A percentile compares a stretch with the other conserved stretches of the same genome.
Conservation (phyloP, 768 basidiomycete genomes). For the Lactarius sp. region DNA sequence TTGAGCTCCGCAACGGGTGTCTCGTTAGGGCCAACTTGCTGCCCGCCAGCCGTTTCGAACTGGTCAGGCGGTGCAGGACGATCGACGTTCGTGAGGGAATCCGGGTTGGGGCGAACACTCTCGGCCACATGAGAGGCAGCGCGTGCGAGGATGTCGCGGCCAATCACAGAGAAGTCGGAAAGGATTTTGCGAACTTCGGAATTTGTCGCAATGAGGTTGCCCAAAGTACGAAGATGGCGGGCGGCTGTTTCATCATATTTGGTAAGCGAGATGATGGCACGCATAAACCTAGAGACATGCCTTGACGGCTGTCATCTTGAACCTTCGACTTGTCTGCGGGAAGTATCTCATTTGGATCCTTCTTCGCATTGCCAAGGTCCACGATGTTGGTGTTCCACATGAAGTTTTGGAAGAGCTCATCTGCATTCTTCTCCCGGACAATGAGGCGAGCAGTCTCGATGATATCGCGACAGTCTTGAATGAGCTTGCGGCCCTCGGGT, state of each 20-base stretch:
- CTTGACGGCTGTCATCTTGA: slow-evolving; percentile 56
- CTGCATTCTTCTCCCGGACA: slow-evolving; percentile 79
- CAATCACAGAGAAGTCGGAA: slow-evolving; percentile 69
- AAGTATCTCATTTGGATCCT: slow-evolving; percentile 36
- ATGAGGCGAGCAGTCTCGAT: slow-evolving; percentile 67
- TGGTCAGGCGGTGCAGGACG: slow-evolving; percentile 62
- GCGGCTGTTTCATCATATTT: slow-evolving; percentile 46
- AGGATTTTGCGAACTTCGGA: slow-evolving; percentile 88
- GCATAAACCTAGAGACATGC: slow-evolving; percentile 32
- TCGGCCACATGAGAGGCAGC: slow-evolving; percentile 67
- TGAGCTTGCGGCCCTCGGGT: slow-evolving; percentile 67
- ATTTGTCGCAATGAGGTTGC: slow-evolving; percentile 86
- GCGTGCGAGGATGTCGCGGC: slow-evolving; percentile 78
- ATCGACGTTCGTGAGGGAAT: slow-evolving; percentile 60
- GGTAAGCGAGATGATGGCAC: neutral
- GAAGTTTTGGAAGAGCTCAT: slow-evolving; percentile 91
- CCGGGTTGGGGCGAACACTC: slow-evolving; percentile 58
- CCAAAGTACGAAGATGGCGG: slow-evolving; percentile 81
- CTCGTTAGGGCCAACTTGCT: slow-evolving; percentile 40
- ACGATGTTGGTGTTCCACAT: slow-evolving; percentile 71
- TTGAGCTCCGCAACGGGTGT: slow-evolving; percentile 45
- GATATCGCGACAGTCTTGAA: slow-evolving; percentile 75
- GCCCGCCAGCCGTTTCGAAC: slow-evolving; percentile 49
- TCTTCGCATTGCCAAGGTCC: slow-evolving; percentile 40
- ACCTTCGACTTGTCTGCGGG: slow-evolving; percentile 54